Evolutionary conservation across 306 rosid species (phyloP), one percentile per base, ranked within the genome.

Genomic region (Rosa multiflora): DNA sequence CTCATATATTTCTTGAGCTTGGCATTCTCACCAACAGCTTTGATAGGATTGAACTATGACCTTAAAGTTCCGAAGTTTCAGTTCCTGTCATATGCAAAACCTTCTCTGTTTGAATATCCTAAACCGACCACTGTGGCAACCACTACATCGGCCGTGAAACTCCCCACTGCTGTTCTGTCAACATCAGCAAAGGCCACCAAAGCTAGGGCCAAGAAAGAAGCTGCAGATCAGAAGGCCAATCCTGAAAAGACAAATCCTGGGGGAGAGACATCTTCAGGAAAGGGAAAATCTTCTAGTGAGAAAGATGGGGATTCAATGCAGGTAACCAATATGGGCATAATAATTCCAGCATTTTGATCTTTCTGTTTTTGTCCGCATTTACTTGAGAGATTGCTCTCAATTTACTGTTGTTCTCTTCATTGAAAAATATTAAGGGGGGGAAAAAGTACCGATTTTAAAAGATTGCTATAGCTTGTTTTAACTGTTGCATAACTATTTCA

Each of bases 151-250:
- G 89, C 99, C 32, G 97, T 88, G 67, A 95, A 92, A 87, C 99
- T 95, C 86, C 99, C 99, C 43, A 92, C 99, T 64, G 99, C 99
- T 5, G 98, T 95, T 79, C 80, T 95, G 84, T 95, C 99, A 59
- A 95, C 99, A 35, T 92, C 99, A 43, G 97, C 93, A 17, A 95
- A 92, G 89, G 99, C 99, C 78, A 92, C 99, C 74, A 95, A 95
- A 84, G 98, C 99, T 66, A 91, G 96, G 88, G 99, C 99, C 75
- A 95, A 95, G 84, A 95, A 95, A 90, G 96, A 93, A 66, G 97
- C 94, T 49, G 97, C 94, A 20, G 99, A 92, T 56, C 95, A 87
- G 83, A 95, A 95, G 89, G 91, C 89, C 40, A 91, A 49, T 90
- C 88, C 96, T 74, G 98, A 95, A 67, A 87, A 86, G 81, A 59